Percentiles rank a stretch among this genome's conserved stretches.
Conservation (phyloP, 1,139 yeast genomes). For the Yamadazyma kanchanaburiensis region DNA sequence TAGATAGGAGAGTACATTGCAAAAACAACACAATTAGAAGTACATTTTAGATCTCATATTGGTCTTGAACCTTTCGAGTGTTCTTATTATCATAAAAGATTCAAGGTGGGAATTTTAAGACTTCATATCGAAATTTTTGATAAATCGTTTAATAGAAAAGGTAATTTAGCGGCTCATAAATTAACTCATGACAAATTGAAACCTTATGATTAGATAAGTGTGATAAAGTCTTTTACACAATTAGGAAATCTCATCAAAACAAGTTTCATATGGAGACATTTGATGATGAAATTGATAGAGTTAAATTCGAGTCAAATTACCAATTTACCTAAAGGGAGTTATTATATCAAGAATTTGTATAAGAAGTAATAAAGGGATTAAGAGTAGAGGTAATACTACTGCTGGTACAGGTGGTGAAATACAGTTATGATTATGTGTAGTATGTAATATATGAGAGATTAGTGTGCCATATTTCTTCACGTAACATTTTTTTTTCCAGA, state of each 20-base stretch:
- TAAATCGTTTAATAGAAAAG: conserved; percentile 79
- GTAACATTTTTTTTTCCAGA: too few species aligned
- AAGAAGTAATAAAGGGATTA: conserved; percentile 87
- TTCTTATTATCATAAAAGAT: conserved; percentile 71
- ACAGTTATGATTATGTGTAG: conserved; percentile 2
- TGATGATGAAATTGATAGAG: conserved; percentile 66
- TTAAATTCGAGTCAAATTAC: conserved; percentile 45
- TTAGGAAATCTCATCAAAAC: conserved; percentile 91
- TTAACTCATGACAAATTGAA: conserved; percentile 76
- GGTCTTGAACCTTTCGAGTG: conserved; percentile 82
- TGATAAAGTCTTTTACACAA: conserved; percentile 84
- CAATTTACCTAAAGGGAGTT: conserved; percentile 65
- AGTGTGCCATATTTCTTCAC: too few species aligned
- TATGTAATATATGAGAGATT: not conserved
- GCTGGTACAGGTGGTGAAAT: conserved; percentile 2
- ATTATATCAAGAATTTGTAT: conserved; percentile 75
- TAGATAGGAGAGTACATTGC: conserved; percentile 66
- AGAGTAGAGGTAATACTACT: conserved; percentile 70
- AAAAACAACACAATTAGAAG: conserved; percentile 75
- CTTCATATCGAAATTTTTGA: conserved; percentile 74
- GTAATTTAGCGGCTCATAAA: conserved; percentile 83
- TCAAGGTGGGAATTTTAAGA: conserved; percentile 88
- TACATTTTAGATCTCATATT: conserved; percentile 73
- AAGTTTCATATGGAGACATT: conserved; percentile 73
- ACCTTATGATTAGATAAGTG: conserved; percentile 81